A percentile compares a stretch with the other conserved stretches of the same genome.
Conservation (phyloP, 1,139 yeast species). For the Hansenula lynferdii region DNA sequence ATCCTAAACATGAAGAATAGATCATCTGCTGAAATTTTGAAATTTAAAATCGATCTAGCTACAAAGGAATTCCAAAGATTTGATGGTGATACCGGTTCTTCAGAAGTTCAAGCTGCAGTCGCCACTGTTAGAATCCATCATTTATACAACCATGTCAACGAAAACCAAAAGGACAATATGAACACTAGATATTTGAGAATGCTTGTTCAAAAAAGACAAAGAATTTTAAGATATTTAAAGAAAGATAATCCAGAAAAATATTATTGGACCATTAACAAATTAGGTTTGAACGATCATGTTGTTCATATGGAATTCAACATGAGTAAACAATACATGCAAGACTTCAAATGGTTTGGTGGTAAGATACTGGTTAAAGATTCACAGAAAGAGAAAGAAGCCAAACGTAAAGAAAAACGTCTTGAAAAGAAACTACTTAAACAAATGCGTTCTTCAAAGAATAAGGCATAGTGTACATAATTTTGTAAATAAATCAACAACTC, state of each 20-base stretch:
- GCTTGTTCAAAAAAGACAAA: constrained; percentile 86
- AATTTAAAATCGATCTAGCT: constrained; percentile 60
- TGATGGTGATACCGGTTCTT: constrained; percentile 90
- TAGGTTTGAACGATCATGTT: constrained; percentile 81
- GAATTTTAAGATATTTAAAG: constrained; percentile 75
- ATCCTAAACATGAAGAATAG: constrained; percentile 75
- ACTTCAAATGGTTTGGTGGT: constrained; percentile 61
- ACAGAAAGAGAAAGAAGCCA: constrained; percentile 36
- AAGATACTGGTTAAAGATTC: constrained; percentile 37
- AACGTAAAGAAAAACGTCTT: constrained; percentile 36
- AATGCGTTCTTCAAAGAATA: constrained; percentile 18
- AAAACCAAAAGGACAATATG: constrained; percentile 66
- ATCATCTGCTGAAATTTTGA: constrained; percentile 50
- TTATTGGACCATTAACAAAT: constrained; percentile 78
- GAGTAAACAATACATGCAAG: constrained; percentile 81
- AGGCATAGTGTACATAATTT: constrained; percentile 14
- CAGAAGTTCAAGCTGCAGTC: constrained; percentile 94
- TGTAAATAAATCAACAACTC: not conserved
- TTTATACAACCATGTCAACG: constrained; percentile 70
- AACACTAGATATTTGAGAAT: constrained; percentile 70
- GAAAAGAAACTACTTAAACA: constrained; percentile 31
- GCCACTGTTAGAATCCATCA: constrained; percentile 77
- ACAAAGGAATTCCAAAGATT: constrained; percentile 73
- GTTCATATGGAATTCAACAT: constrained; percentile 78
- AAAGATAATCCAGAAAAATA: constrained; percentile 75